Evolutionary conservation across 805 yeast genomes (phyloP).

Genomic region (Scheffersomyces coipomensis): DNA sequence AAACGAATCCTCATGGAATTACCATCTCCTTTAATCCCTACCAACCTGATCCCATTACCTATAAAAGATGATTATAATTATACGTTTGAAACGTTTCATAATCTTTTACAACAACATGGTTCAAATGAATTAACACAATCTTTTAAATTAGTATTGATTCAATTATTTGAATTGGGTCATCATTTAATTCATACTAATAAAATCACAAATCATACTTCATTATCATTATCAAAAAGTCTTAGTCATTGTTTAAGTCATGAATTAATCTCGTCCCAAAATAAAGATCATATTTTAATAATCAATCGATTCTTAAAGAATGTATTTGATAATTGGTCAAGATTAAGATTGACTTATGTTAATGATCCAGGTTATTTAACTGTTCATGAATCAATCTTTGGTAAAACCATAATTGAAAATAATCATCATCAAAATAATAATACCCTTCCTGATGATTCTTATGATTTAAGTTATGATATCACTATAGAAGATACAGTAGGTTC

Average conservation of each 20-base stretch:
- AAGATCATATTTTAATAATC: conserved; percentile 50
- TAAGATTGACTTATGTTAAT: conserved; percentile 14
- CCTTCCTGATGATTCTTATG: conserved; percentile 24
- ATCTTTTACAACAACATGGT: conserved; percentile 28
- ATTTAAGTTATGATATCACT: conserved; percentile 31
- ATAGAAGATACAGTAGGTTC: conserved; percentile 22
- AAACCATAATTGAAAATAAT: conserved; percentile 6
- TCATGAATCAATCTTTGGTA: conserved; percentile 16
- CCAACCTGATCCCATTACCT: conserved; percentile 50
- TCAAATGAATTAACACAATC: conserved; percentile 2
- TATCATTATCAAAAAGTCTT: conserved; percentile 44
- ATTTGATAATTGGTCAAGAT: conserved; percentile 47
- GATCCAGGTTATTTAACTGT: conserved; percentile 4
- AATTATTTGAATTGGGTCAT: conserved; percentile 38
- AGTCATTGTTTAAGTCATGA: conserved; percentile 59
- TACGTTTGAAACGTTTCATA: conserved; percentile 34
- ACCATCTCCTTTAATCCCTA: conserved; percentile 54
- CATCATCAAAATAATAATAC: not conserved
- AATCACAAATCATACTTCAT: conserved; percentile 43
- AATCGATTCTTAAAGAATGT: conserved; percentile 53
- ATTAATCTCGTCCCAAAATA: conserved; percentile 31
- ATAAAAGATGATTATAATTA: conserved; percentile 48
- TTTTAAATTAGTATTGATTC: conserved; percentile 36
- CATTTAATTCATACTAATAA: conserved; percentile 34
- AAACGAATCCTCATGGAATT: conserved; percentile 50